Percentiles rank a stretch among this genome's conserved stretches.
Evolutionary conservation across 2,329 filamentous ascomycete genomes (phyloP).

Genomic region (Aspergillus floridensis): DNA sequence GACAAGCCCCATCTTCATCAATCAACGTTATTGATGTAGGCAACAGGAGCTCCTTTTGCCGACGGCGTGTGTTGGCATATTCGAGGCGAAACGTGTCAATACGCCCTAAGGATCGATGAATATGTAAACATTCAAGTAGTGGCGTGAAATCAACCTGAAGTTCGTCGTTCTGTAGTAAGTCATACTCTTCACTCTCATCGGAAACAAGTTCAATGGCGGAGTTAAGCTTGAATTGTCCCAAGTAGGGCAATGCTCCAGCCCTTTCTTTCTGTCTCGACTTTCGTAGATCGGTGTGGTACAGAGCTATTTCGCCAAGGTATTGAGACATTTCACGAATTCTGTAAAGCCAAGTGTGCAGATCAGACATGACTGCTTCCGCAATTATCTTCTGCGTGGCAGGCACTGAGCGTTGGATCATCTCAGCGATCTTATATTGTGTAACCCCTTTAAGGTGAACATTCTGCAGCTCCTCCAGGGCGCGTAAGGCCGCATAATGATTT

Average conservation of each 20-base stretch:
- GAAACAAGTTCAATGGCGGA: constrained; percentile 93
- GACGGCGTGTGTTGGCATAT: constrained; percentile 85
- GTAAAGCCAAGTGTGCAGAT: constrained; percentile 95
- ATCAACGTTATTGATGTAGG: constrained; percentile 72
- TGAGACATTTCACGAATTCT: constrained; percentile 94
- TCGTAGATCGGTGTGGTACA: constrained; percentile 91
- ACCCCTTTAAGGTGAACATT: constrained; percentile 95
- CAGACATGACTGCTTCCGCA: constrained; percentile 93
- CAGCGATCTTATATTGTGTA: constrained; percentile 89
- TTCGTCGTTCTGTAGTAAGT: constrained; percentile 92
- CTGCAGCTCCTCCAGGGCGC: constrained; percentile 90
- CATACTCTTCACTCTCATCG: constrained; percentile 93
- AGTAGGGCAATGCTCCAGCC: constrained; percentile 69
- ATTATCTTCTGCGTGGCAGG: constrained; percentile 90
- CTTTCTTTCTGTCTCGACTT: constrained; percentile 79
- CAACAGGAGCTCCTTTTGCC: constrained; percentile 87
- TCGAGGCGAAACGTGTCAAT: constrained; percentile 86
- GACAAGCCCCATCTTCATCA: constrained; percentile 76
- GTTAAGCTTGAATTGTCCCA: constrained; percentile 85
- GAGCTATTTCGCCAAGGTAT: constrained; percentile 91
- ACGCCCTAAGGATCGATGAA: constrained; percentile 90
- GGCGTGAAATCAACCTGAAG: constrained; percentile 92
- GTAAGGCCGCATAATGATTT: constrained; percentile 91
- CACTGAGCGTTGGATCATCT: constrained; percentile 93
- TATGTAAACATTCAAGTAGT: constrained; percentile 91